Conservation (phyloP, 2,329 filamentous ascomycete species). For the Fusarium dimerum region DNA sequence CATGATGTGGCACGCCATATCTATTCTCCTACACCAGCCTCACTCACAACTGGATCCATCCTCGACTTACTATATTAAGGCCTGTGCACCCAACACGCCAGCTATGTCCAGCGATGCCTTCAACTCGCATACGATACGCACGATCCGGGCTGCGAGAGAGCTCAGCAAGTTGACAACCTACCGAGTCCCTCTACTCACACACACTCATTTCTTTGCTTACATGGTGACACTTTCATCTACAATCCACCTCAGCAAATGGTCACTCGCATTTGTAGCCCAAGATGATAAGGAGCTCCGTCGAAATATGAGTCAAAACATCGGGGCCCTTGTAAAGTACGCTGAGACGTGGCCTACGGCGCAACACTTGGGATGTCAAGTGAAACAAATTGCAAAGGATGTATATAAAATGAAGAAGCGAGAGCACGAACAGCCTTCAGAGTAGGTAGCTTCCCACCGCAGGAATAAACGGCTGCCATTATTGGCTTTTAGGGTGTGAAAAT, state of each 20-base stretch:
- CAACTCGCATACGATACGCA: constrained; percentile 76
- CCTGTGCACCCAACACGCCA: constrained; percentile 63
- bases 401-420: constrained; percentile 58
- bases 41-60: constrained; percentile 72
- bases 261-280: constrained; percentile 58
- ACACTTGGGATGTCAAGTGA: constrained; percentile 70
- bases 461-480: constrained; percentile 20
- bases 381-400: constrained; percentile 74
- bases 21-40: constrained; percentile 77
- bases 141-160: constrained; percentile 74
- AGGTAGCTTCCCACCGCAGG: constrained; percentile 53
- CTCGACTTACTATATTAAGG: constrained; percentile 58
- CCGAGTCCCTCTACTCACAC: constrained; percentile 67
- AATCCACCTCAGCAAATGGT: constrained; percentile 80
- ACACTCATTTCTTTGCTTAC: constrained; percentile 84
- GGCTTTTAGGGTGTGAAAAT: no score
- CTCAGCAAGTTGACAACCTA: constrained; percentile 75
- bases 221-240: constrained; percentile 76
- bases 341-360: constrained; percentile 71
- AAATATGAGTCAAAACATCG: constrained; percentile 76
- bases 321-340: constrained; percentile 68
- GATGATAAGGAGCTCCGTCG: constrained; percentile 70
- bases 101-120: constrained; percentile 52
- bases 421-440: constrained; percentile 53
- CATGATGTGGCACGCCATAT: constrained; percentile 68